These are phyloP conservation scores for Vitis riparia DNA, from an alignment of 164 flowering plant species.

Conservation along the genomic window DNA sequence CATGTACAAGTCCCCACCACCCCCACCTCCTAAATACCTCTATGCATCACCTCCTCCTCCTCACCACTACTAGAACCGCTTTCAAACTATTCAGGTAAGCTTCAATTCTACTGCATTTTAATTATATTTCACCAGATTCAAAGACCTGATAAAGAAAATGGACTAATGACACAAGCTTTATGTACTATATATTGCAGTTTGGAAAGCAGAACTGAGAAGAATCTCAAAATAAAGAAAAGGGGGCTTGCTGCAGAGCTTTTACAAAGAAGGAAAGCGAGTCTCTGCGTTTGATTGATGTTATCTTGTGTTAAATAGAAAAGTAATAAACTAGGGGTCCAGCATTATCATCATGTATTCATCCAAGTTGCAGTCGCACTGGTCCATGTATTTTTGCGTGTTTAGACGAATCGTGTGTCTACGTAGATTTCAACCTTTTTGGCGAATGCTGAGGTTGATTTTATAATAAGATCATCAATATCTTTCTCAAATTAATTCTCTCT, in stretches of 20 bases:
- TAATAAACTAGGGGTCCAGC: background rate
- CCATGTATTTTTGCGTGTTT: background rate
- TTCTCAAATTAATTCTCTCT: background rate
- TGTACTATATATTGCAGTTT: too few relatives aligned
- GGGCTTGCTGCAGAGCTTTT: too few relatives aligned
- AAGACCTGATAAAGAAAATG: too few relatives aligned
- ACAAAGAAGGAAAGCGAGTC: background rate
- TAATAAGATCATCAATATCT: background rate
- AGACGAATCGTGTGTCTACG: background rate
- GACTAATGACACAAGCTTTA: too few relatives aligned
- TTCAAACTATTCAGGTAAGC: background rate
- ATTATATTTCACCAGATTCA: too few relatives aligned
- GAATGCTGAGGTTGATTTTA: background rate
- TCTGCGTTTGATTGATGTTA: slow-evolving; percentile 3
- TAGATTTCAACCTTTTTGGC: background rate
- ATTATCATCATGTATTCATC: background rate
- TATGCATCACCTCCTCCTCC: too few relatives aligned
- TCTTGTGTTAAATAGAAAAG: background rate
- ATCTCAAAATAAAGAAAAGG: background rate
- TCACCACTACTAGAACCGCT: too few relatives aligned
- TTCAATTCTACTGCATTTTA: background rate
- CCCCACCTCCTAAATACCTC: too few relatives aligned
- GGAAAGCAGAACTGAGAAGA: background rate
- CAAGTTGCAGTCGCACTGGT: background rate
- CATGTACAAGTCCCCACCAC: slow-evolving; percentile 2